Evolutionary conservation across 2,329 filamentous ascomycete genomes (phyloP).

Genomic region (Neonectria hederae): DNA sequence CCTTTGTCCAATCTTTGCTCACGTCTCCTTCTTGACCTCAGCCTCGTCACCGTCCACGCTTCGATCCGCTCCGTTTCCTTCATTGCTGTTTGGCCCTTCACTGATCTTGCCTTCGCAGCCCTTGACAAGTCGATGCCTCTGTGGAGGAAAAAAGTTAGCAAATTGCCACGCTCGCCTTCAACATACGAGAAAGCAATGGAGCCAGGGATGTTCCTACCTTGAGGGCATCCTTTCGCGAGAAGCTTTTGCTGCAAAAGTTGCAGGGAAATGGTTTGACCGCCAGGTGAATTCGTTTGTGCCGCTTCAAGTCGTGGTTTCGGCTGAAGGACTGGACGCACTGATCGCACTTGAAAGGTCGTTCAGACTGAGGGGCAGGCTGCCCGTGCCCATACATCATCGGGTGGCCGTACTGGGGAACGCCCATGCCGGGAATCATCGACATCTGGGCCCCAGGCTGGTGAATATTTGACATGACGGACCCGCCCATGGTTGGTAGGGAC

Average conservation of each 20-base stretch:
- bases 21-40: constrained; percentile 37
- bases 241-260: constrained; percentile 91
- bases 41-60: constrained; percentile 40
- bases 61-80: constrained; percentile 34
- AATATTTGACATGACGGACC: constrained; percentile 81
- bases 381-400: constrained; percentile 69
- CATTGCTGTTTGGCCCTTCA: constrained; percentile 38
- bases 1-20: constrained; percentile 15
- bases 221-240: constrained; percentile 93
- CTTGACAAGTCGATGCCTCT: constrained; percentile 72
- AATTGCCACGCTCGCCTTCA: not conserved
- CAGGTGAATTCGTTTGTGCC: constrained; percentile 94
- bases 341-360: constrained; percentile 95
- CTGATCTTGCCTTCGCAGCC: constrained; percentile 60
- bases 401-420: constrained; percentile 63
- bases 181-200: not conserved
- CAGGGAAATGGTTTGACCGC: constrained; percentile 97
- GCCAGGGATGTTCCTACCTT: constrained; percentile 72
- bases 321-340: constrained; percentile 94
- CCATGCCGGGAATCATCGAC: constrained; percentile 72
- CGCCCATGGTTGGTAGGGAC: constrained; percentile 70
- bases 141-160: constrained; percentile 32
- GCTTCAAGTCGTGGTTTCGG: constrained; percentile 93
- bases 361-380: constrained; percentile 65
- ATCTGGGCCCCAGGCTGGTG: constrained; percentile 78